These are phyloP conservation scores for Priceomyces fermenticarens DNA, from an alignment of 805 yeast genomes.

Conservation along the genomic window DNA sequence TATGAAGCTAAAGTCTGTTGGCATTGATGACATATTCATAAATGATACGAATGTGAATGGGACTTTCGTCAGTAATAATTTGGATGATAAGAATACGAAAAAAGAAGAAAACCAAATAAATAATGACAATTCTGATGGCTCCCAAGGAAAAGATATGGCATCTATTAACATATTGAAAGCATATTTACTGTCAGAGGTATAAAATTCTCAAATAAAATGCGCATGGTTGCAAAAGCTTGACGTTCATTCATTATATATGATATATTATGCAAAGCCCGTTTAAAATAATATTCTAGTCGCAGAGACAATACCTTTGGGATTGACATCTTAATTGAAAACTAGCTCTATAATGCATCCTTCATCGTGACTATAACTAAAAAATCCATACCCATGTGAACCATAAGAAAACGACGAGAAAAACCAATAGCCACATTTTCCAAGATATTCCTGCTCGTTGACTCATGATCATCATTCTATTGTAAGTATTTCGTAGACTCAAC, in stretches of 20 bases:
- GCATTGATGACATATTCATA: neutral
- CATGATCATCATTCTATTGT: constrained; percentile 42
- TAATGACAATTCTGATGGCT: too few species aligned
- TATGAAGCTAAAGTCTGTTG: constrained; percentile 1
- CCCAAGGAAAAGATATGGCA: too few species aligned
- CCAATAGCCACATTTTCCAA: constrained; percentile 44
- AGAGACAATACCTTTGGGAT: too few species aligned
- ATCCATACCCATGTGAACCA: constrained; percentile 45
- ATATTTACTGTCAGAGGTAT: too few species aligned
- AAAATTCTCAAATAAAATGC: too few species aligned
- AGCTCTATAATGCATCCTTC: neutral
- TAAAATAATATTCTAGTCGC: too few species aligned
- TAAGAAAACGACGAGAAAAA: constrained; percentile 31
- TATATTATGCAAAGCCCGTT: too few species aligned
- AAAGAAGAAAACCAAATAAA: neutral
- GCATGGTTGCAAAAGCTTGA: too few species aligned
- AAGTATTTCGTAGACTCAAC: constrained; percentile 40
- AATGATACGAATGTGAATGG: constrained; percentile 1
- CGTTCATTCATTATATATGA: too few species aligned
- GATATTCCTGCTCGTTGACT: constrained; percentile 45
- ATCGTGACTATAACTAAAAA: constrained; percentile 10
- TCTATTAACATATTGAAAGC: too few species aligned
- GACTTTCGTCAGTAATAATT: neutral
- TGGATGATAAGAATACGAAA: neutral
- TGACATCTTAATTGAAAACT: too few species aligned